Conservation (phyloP, 352 stramenopile genomes). For the Pythium volutum region DNA sequence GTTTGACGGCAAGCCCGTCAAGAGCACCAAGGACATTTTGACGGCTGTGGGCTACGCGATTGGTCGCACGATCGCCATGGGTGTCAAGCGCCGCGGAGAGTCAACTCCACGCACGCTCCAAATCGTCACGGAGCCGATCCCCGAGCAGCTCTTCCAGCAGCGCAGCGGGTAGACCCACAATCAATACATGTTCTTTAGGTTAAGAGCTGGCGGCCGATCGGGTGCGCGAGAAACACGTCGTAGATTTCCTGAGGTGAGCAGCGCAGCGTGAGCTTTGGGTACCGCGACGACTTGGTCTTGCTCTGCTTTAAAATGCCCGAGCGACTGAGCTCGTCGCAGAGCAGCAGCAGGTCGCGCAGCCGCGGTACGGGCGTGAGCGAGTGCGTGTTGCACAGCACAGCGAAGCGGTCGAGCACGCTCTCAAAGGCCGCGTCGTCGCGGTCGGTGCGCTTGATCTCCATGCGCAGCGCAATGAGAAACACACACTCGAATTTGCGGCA, state of each 20-base stretch:
- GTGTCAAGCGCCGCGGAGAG: slow-evolving; percentile 62
- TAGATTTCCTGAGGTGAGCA: slow-evolving; percentile 68
- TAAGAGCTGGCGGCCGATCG: slow-evolving; percentile 55
- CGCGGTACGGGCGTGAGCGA: slow-evolving; percentile 50
- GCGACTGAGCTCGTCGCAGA: slow-evolving; percentile 64
- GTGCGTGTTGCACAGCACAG: slow-evolving; percentile 69
- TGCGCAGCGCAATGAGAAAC: slow-evolving; percentile 60
- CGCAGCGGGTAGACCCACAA: neutral
- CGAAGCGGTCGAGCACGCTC: slow-evolving; percentile 57
- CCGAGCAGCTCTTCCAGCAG: slow-evolving; percentile 25
- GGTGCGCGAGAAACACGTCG: slow-evolving; percentile 60
- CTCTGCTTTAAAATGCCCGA: slow-evolving; percentile 56
- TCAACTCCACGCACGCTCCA: slow-evolving; percentile 39
- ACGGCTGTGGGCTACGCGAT: slow-evolving; percentile 67
- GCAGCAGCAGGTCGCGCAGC: slow-evolving; percentile 47
- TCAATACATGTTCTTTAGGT: slow-evolving; percentile 19
- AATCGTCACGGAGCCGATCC: slow-evolving; percentile 63
- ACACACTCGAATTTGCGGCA: slow-evolving; percentile 75
- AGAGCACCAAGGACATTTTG: slow-evolving; percentile 77
- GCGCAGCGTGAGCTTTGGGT: slow-evolving; percentile 50
- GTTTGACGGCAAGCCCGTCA: slow-evolving; percentile 70
- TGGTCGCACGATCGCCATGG: slow-evolving; percentile 61
- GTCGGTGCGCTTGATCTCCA: slow-evolving; percentile 49
- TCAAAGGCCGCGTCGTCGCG: slow-evolving; percentile 48
- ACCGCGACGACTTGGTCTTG: slow-evolving; percentile 39